phyloP scores from a whole-genome alignment of 257 asterid species.

The Rubia yunnanensis region DNA sequence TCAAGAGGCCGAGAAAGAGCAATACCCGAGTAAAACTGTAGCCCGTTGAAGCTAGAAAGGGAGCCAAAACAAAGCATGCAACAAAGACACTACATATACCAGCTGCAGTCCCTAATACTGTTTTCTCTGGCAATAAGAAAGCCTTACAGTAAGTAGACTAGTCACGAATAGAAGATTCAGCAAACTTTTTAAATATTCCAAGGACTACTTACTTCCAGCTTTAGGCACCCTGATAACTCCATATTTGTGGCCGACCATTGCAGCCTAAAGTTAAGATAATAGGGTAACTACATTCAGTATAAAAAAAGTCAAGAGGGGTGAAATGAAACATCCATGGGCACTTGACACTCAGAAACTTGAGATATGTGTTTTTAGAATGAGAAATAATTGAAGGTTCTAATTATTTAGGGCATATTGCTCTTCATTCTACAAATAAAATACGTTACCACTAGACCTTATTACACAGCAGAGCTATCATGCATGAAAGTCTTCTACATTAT shows the following conservation, averaged over 20 bases:
- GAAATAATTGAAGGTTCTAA: not conserved
- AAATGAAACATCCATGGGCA: not conserved
- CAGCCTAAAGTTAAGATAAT: constrained; percentile 47
- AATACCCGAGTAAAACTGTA: constrained; percentile 71
- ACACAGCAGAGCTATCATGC: not conserved
- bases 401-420: not conserved
- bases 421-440: not conserved
- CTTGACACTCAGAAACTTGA: not conserved
- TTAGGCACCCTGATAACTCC: constrained; percentile 99
- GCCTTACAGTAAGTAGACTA: not conserved
- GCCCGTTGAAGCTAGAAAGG: constrained; percentile 25
- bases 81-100: constrained; percentile 90
- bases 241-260: constrained; percentile 96
- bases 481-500: not conserved
- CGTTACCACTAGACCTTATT: not conserved
- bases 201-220: constrained; percentile 57
- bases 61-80: constrained; percentile 73
- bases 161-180: constrained; percentile 8
- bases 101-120: constrained; percentile 97
- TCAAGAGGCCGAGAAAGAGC: constrained; percentile 22
- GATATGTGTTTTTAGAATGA: not conserved
- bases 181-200: not conserved
- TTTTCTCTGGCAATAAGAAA: constrained; percentile 54
- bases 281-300: not conserved
- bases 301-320: not conserved